Conservation (phyloP, 208 protist species). For the Trypanosoma caninum region DNA sequence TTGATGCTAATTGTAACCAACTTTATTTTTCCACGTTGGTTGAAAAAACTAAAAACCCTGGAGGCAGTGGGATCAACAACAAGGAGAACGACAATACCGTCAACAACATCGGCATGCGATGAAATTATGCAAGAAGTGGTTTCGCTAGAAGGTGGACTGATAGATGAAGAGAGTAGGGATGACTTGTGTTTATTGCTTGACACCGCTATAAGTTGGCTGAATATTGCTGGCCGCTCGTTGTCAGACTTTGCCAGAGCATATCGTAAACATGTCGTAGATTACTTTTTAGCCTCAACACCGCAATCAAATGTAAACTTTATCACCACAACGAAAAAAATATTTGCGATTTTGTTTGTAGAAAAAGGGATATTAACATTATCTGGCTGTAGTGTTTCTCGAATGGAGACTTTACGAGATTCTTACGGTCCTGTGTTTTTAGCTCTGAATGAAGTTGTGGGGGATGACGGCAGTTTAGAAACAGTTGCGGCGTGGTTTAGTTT, state of each 20-base stretch:
- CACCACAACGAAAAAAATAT: conserved; percentile 6
- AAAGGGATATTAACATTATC: neutral
- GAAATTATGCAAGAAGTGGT: too few species aligned
- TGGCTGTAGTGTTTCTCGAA: neutral
- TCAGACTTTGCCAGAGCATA: conserved; percentile 15
- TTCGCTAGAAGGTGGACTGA: too few species aligned
- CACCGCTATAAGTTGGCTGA: conserved; percentile 14
- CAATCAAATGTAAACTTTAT: neutral
- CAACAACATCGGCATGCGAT: neutral
- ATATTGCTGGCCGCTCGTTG: neutral
- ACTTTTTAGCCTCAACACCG: conserved; percentile 2
- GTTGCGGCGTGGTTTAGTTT: conserved; percentile 18
- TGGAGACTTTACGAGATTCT: neutral
- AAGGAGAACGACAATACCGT: neutral
- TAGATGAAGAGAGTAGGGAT: neutral
- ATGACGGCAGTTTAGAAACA: conserved; percentile 19
- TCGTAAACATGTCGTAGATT: conserved; percentile 14
- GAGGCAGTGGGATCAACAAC: too few species aligned
- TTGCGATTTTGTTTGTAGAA: conserved; percentile 5
- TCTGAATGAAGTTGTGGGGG: neutral
- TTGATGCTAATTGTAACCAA: conserved; percentile 4
- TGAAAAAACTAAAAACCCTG: neutral
- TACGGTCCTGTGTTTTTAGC: conserved; percentile 2
- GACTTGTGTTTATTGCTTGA: conserved; percentile 18
- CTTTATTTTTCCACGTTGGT: conserved; percentile 7